phyloP scores from a whole-genome alignment of 257 asterid species.

The Salvia splendens region DNA sequence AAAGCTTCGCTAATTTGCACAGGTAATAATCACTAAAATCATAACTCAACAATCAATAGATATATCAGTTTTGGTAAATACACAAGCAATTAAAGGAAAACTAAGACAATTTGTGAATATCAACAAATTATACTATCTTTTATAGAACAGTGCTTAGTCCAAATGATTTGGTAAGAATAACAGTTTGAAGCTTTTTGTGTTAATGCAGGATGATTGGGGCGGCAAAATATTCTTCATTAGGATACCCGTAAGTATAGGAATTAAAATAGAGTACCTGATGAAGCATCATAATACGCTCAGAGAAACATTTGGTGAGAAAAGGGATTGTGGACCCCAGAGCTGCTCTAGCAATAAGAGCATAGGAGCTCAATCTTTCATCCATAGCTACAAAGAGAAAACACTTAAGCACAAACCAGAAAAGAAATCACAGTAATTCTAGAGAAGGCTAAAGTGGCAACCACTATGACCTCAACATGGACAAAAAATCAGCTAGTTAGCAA shows the following conservation, averaged over 20 bases:
- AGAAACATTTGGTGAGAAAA: conserved; percentile 62
- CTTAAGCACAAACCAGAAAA: conserved; percentile 29
- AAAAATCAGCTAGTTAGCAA: conserved; percentile 22
- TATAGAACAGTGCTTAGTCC: conserved; percentile 1
- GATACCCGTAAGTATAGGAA: conserved; percentile 1
- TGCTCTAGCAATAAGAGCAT: conserved; percentile 97
- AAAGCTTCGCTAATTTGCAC: not conserved
- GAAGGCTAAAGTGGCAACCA: conserved; percentile 25
- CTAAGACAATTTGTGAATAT: not conserved
- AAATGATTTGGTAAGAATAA: conserved; percentile 12
- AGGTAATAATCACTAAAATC: not conserved
- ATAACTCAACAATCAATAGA: not conserved
- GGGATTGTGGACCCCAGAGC: conserved; percentile 70
- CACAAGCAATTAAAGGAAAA: not conserved
- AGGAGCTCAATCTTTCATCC: conserved; percentile 95
- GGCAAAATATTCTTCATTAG: conserved; percentile 13
- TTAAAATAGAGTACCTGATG: conserved; percentile 60
- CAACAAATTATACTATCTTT: not conserved
- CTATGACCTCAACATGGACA: conserved; percentile 2
- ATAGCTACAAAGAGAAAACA: conserved; percentile 61
- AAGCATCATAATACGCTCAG: conserved; percentile 67
- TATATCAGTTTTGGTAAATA: not conserved
- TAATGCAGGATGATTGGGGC: not conserved
- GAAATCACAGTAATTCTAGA: conserved; percentile 11
- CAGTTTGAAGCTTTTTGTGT: not conserved